Conservation (phyloP, 176 grass and related monocot genomes). For the Tuctoria greenei region DNA sequence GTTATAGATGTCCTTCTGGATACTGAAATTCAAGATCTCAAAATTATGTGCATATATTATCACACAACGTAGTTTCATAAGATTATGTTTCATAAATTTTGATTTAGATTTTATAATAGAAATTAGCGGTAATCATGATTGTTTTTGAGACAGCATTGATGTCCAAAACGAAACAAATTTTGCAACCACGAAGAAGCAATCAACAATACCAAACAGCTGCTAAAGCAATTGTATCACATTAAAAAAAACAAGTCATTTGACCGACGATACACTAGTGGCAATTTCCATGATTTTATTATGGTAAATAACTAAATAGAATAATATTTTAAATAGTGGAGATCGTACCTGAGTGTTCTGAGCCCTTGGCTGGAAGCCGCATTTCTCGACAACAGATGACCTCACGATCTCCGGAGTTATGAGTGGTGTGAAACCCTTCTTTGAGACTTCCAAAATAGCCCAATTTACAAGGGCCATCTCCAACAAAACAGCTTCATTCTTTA, state of each 20-base stretch:
- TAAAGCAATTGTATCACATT: conserved; percentile 1
- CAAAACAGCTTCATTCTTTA: conserved; percentile 97
- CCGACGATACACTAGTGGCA: background rate
- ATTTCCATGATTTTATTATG: background rate
- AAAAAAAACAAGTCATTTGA: background rate
- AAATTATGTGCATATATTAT: background rate
- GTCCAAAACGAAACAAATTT: background rate
- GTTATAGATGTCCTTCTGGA: background rate
- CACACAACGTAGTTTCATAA: background rate
- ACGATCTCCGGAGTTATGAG: conserved; percentile 97
- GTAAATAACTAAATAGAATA: conserved; percentile 15
- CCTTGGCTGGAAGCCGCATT: conserved; percentile 95
- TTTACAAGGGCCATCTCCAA: conserved; percentile 88
- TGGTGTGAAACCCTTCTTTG: conserved; percentile 85
- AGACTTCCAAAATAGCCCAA: conserved; percentile 82
- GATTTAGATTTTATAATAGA: background rate
- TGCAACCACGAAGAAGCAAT: background rate
- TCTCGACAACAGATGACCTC: conserved; percentile 87
- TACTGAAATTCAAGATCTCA: background rate
- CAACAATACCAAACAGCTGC: conserved; percentile 4
- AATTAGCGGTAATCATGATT: background rate
- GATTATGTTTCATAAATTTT: background rate
- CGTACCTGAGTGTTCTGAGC: conserved; percentile 87
- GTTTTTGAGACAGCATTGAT: background rate
- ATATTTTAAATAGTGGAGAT: background rate